Evolutionary conservation across 768 basidiomycete species (phyloP).

Genomic region (Boletus rubescentipes): DNA sequence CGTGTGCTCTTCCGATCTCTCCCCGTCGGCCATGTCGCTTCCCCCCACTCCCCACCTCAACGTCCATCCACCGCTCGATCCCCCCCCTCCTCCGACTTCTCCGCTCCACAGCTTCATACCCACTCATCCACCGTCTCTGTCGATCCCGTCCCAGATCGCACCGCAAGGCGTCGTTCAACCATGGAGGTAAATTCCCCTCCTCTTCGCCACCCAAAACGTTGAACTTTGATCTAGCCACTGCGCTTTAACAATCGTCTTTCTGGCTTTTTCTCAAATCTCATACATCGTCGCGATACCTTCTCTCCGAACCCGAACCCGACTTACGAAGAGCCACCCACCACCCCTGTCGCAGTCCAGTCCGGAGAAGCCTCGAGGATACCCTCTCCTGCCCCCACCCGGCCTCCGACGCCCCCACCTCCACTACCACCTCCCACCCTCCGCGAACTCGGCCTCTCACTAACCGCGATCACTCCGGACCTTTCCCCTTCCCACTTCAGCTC

Average conservation of each 20-base stretch:
- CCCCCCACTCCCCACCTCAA: constrained; percentile 5
- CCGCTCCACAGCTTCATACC: neutral
- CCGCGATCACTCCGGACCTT: constrained; percentile 63
- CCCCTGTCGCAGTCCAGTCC: constrained; percentile 30
- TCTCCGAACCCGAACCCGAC: constrained; percentile 31
- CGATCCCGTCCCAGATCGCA: constrained; percentile 36
- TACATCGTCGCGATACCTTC: constrained; percentile 63
- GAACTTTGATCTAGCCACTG: constrained; percentile 34
- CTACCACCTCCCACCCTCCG: constrained; percentile 68
- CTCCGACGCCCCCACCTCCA: constrained; percentile 68
- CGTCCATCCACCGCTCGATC: constrained; percentile 36
- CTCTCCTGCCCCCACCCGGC: constrained; percentile 54
- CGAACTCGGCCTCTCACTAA: constrained; percentile 74
- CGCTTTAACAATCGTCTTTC: constrained; percentile 75
- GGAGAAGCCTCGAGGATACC: constrained; percentile 48
- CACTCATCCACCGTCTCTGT: constrained; percentile 17
- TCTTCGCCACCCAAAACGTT: constrained; percentile 10
- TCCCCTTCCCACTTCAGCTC: constrained; percentile 76
- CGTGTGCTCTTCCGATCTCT: too few species aligned
- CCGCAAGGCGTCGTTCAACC: constrained; percentile 49
- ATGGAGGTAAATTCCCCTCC: constrained; percentile 49
- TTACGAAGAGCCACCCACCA: constrained; percentile 34
- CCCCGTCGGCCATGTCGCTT: too few species aligned
- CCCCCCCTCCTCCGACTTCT: constrained; percentile 10
- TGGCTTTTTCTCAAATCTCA: constrained; percentile 80